Conservation (phyloP, 2,329 filamentous ascomycete genomes). For the Ophiostoma himal-ulmi region DNA sequence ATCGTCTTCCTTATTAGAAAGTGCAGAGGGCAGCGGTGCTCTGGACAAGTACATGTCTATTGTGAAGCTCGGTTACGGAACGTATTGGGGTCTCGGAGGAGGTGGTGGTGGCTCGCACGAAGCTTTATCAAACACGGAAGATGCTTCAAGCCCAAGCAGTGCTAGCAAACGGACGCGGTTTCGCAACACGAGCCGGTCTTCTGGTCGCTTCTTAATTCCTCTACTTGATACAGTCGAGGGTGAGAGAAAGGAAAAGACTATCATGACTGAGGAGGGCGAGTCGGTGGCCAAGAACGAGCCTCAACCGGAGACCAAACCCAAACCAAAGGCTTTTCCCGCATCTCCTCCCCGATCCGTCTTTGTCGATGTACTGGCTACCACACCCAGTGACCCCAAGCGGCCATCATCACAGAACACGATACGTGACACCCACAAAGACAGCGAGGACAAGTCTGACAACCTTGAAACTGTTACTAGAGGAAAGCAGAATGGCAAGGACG, state of each 20-base stretch:
- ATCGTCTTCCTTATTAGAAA: constrained; percentile 16
- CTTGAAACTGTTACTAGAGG: background rate
- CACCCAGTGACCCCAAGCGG: background rate
- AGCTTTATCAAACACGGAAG: constrained; percentile 13
- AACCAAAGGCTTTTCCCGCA: background rate
- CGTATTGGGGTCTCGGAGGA: constrained; percentile 53
- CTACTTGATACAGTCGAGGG: constrained; percentile 56
- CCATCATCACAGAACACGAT: background rate
- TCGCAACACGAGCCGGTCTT: constrained; percentile 20
- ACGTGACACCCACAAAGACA: background rate
- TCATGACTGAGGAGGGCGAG: background rate
- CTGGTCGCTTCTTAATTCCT: constrained; percentile 59
- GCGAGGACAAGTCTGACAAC: background rate
- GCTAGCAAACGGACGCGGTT: constrained; percentile 7
- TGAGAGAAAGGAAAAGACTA: background rate
- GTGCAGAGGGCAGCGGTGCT: constrained; percentile 30
- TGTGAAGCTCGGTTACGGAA: constrained; percentile 61
- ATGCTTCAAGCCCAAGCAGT: background rate
- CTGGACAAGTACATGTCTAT: constrained; percentile 56
- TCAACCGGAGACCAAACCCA: background rate
- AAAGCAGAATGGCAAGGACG: background rate
- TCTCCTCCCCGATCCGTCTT: constrained; percentile 57
- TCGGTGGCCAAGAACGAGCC: background rate
- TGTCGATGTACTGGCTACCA: constrained; percentile 49
- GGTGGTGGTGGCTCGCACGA: constrained; percentile 14